Conservation (phyloP, 2,329 filamentous ascomycete species). For the Tolypocladium tundrense region DNA sequence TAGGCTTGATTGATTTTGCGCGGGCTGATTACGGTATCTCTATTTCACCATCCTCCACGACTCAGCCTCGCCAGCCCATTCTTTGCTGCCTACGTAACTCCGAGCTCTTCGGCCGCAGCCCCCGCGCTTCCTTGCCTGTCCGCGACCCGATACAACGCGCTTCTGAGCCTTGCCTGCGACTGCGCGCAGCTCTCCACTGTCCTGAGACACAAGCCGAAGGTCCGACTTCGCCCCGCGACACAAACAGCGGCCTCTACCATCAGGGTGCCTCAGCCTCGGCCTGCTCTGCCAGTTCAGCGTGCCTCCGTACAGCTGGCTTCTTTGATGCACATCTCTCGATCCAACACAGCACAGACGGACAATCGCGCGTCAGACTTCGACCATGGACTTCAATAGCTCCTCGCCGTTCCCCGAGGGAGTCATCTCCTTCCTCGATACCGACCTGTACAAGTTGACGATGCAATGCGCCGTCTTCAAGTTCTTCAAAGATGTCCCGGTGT, state of each 20-base stretch:
- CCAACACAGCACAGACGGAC: not conserved
- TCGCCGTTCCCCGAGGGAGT: conserved; percentile 64
- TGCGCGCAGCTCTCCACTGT: not conserved
- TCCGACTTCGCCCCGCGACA: not conserved
- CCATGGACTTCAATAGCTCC: conserved; percentile 57
- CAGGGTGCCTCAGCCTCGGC: not conserved
- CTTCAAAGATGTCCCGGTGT: conserved; percentile 73
- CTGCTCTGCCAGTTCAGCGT: not conserved
- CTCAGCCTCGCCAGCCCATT: not conserved
- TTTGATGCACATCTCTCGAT: not conserved
- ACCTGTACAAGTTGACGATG: conserved; percentile 96
- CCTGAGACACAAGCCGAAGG: not conserved
- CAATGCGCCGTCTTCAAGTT: conserved; percentile 93
- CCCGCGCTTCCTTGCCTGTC: not conserved
- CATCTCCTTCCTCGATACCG: conserved; percentile 73
- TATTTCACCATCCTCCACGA: not conserved
- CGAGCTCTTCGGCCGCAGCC: not conserved
- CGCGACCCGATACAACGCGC: not conserved
- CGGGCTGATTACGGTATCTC: not conserved
- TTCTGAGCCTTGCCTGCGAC: not conserved
- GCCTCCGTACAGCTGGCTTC: not conserved
- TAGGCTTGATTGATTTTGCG: not conserved
- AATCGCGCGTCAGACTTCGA: not conserved
- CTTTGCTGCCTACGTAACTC: not conserved
- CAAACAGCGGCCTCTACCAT: not conserved